These are phyloP conservation scores for Mycena olivaceomarginata DNA, from an alignment of 768 basidiomycete species.

Conservation along the genomic window DNA sequence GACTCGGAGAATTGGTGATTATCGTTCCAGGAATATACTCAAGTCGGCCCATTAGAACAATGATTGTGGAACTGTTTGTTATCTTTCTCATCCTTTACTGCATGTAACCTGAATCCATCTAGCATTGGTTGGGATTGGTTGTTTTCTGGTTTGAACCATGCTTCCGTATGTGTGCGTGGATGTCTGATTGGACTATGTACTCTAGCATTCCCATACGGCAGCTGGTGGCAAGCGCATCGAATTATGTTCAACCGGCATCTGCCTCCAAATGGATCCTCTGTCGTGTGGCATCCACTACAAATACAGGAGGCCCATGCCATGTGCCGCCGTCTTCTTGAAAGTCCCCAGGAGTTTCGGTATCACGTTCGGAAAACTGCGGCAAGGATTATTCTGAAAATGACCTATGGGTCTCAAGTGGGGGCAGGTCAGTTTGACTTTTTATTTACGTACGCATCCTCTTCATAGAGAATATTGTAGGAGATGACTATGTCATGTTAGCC, in stretches of 20 bases:
- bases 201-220: constrained; percentile 56
- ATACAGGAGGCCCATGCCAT: constrained; percentile 60
- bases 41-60: constrained; percentile 61
- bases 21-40: constrained; percentile 68
- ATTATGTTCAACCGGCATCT: constrained; percentile 55
- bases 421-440: constrained; percentile 42
- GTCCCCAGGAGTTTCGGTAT: constrained; percentile 60
- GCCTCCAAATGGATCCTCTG: constrained; percentile 36
- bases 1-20: too few relatives aligned
- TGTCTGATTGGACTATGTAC: neutral
- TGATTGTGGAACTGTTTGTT: constrained; percentile 66
- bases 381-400: constrained; percentile 62
- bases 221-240: constrained; percentile 59
- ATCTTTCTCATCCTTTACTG: constrained; percentile 10
- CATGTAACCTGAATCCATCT: neutral
- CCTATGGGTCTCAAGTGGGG: constrained; percentile 61
- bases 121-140: constrained; percentile 71
- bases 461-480: constrained; percentile 46
- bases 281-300: constrained; percentile 44
- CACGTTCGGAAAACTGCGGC: constrained; percentile 61
- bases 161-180: neutral
- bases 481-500: constrained; percentile 63
- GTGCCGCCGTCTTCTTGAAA: constrained; percentile 58
- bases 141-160: constrained; percentile 52
- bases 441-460: neutral